phyloP scores from a whole-genome alignment of 179 eudicot genomes.

The Sideroxylon spinosum region DNA sequence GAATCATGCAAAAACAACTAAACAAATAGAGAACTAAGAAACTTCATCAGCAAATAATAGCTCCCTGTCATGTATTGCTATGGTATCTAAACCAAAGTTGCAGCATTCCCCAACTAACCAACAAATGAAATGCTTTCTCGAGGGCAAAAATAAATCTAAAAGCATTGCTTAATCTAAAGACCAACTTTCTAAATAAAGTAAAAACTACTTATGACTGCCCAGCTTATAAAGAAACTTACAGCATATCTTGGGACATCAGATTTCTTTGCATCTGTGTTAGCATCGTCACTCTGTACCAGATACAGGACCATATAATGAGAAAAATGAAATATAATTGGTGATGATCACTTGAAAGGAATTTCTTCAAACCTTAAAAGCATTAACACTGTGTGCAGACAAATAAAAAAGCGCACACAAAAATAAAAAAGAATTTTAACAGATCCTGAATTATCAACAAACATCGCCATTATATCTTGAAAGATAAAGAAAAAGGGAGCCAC shows the following conservation, averaged over 20 bases:
- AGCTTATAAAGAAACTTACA: slow-evolving; percentile 44
- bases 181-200: background rate
- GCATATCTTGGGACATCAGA: slow-evolving; percentile 76
- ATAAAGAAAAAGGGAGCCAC: background rate
- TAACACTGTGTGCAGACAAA: background rate
- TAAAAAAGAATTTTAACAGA: background rate
- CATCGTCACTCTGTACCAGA: slow-evolving; percentile 45
- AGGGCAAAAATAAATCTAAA: background rate
- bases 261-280: slow-evolving; percentile 38
- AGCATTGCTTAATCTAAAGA: background rate
- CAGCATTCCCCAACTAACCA: background rate
- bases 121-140: background rate
- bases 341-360: background rate
- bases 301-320: slow-evolving; percentile 5
- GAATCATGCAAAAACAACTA: background rate
- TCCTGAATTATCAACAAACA: background rate
- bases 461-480: background rate
- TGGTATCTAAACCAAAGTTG: background rate
- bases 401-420: background rate
- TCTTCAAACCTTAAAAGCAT: slow-evolving; percentile 4
- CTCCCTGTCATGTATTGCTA: background rate
- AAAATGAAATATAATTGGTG: slow-evolving; percentile 11
- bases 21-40: background rate
- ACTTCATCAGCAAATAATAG: background rate
- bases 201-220: background rate